phyloP scores from a whole-genome alignment of 2,329 filamentous ascomycete genomes.

The Aspergillus sp. region DNA sequence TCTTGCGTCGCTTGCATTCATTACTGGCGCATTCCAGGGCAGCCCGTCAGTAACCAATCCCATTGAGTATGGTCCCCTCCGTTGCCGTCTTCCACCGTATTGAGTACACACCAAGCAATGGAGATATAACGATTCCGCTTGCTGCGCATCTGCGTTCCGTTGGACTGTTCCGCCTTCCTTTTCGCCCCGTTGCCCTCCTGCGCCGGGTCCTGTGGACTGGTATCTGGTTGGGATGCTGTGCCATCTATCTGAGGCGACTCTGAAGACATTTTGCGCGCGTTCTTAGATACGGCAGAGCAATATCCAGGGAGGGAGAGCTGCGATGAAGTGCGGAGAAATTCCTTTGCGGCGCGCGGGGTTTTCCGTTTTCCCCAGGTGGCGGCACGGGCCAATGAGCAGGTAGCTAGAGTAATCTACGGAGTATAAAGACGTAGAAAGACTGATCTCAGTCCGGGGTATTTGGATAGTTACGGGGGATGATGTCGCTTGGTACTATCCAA shows the following conservation, averaged over 20 bases:
- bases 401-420: neutral
- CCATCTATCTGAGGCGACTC: slow-evolving; percentile 26
- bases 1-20: slow-evolving; percentile 59
- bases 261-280: slow-evolving; percentile 21
- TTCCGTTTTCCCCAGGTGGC: slow-evolving; percentile 25
- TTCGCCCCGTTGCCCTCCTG: slow-evolving; percentile 25
- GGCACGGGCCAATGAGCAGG: slow-evolving; percentile 11
- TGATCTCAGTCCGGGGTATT: neutral
- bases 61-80: too few species aligned
- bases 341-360: slow-evolving; percentile 23
- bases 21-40: slow-evolving; percentile 37
- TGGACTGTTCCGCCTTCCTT: slow-evolving; percentile 36
- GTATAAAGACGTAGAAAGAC: neutral
- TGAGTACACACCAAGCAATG: slow-evolving; percentile 50
- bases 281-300: slow-evolving; percentile 3
- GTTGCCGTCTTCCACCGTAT: too few species aligned
- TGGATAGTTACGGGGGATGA: too few species aligned
- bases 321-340: slow-evolving; percentile 29
- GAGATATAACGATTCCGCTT: slow-evolving; percentile 62
- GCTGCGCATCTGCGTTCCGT: slow-evolving; percentile 46
- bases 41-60: neutral
- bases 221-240: slow-evolving; percentile 14
- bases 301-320: slow-evolving; percentile 8
- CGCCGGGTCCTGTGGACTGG: slow-evolving; percentile 16
- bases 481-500: too few species aligned